phyloP scores from a whole-genome alignment of 352 stramenopile species.

The Phytopythium delawarense region DNA sequence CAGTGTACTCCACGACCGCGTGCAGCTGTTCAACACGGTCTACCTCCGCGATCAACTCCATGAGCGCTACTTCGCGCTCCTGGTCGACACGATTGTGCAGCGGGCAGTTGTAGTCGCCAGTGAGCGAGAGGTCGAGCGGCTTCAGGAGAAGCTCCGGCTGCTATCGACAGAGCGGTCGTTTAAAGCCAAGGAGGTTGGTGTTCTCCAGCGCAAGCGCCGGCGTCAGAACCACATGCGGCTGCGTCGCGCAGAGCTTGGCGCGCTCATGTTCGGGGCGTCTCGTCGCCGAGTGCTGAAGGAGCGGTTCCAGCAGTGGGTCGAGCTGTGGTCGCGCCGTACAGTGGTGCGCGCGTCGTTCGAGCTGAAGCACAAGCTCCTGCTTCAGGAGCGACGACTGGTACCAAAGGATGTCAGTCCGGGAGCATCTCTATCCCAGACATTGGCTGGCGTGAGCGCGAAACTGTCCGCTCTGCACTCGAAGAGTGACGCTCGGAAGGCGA shows the following conservation, averaged over 20 bases:
- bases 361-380: slow-evolving; percentile 52
- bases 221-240: slow-evolving; percentile 41
- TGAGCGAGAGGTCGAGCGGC: slow-evolving; percentile 32
- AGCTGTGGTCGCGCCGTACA: slow-evolving; percentile 49
- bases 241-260: slow-evolving; percentile 41
- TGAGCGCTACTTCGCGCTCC: slow-evolving; percentile 44
- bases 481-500: not conserved
- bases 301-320: slow-evolving; percentile 59
- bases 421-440: not conserved
- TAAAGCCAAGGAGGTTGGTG: slow-evolving; percentile 49
- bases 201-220: slow-evolving; percentile 43
- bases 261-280: slow-evolving; percentile 42
- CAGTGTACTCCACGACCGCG: slow-evolving; percentile 52
- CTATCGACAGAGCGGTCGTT: slow-evolving; percentile 35
- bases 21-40: slow-evolving; percentile 55
- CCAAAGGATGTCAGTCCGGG: slow-evolving; percentile 11
- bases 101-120: slow-evolving; percentile 39
- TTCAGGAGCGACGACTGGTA: slow-evolving; percentile 47
- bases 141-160: slow-evolving; percentile 27
- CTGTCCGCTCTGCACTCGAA: not conserved
- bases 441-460: not conserved
- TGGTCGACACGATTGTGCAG: slow-evolving; percentile 55
- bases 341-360: slow-evolving; percentile 60
- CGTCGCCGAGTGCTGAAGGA: slow-evolving; percentile 32
- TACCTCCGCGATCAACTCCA: slow-evolving; percentile 62